These are phyloP conservation scores for Tephrocybe sp. DNA, from an alignment of 768 basidiomycete genomes.

Conservation along the genomic window DNA sequence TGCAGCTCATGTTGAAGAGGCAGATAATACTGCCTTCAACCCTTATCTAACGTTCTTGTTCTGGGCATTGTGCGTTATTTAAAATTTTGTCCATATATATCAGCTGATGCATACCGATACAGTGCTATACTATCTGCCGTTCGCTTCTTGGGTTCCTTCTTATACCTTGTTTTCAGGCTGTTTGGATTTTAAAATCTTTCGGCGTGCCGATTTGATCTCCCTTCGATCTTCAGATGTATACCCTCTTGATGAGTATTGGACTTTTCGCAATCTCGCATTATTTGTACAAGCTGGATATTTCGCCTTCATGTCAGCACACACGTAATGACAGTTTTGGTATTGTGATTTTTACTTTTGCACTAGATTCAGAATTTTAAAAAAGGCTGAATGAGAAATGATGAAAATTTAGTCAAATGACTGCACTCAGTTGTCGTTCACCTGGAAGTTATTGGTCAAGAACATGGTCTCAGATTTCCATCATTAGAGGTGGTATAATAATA, in stretches of 20 bases:
- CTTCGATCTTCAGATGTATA: conserved; percentile 6
- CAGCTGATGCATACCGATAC: conserved; percentile 2
- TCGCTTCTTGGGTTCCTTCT: conserved; percentile 75
- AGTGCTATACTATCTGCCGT: conserved; percentile 81
- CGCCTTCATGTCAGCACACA: no score
- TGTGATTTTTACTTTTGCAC: no score
- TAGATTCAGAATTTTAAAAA: no score
- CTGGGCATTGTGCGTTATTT: conserved; percentile 28
- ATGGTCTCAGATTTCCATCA: no score
- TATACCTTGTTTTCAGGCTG: conserved; percentile 79
- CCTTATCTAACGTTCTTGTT: conserved; percentile 89
- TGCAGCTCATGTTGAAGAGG: conserved; percentile 49
- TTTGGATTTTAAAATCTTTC: conserved; percentile 49
- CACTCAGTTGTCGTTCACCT: no score
- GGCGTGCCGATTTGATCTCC: background rate
- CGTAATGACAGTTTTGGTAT: no score
- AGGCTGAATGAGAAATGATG: background rate
- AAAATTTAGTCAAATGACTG: no score
- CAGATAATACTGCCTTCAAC: conserved; percentile 66
- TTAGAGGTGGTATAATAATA: no score
- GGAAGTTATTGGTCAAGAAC: no score
- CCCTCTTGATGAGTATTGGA: background rate
- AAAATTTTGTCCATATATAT: background rate
- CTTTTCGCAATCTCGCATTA: background rate
- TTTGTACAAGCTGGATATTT: background rate